Conservation (phyloP, 2,329 filamentous ascomycete species). For the Aspergillus transmontanensis region DNA sequence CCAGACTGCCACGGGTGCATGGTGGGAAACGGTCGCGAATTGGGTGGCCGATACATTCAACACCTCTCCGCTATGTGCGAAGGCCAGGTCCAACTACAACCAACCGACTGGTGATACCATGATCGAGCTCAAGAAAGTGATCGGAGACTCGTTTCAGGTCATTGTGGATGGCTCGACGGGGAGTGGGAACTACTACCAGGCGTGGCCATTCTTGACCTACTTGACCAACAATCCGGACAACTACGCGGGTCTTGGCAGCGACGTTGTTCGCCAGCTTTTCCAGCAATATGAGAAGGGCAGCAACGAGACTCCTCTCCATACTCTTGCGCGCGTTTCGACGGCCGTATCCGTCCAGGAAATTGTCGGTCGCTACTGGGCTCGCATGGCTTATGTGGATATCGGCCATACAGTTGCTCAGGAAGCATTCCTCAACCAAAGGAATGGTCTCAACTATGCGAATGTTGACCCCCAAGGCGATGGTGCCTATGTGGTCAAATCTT, state of each 20-base stretch:
- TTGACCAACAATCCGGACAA: constrained; percentile 16
- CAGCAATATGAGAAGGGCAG: constrained; percentile 10
- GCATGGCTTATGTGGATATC: constrained; percentile 17
- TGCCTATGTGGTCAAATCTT: constrained; percentile 8
- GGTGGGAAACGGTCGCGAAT: constrained; percentile 16
- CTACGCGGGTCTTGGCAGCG: constrained; percentile 7
- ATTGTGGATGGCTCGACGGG: constrained; percentile 12
- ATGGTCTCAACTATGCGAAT: constrained; percentile 7
- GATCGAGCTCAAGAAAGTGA: constrained; percentile 14
- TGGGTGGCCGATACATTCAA: constrained; percentile 15
- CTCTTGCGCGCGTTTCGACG: constrained; percentile 3
- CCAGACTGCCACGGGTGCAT: constrained; percentile 10
- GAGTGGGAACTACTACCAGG: constrained; percentile 13
- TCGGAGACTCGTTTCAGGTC: constrained; percentile 14
- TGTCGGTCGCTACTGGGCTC: constrained; percentile 15
- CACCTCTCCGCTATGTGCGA: constrained; percentile 9
- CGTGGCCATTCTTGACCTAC: constrained; percentile 16
- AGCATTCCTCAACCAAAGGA: constrained; percentile 10
- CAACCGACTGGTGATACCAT: constrained; percentile 2
- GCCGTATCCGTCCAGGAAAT: neutral
- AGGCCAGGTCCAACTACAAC: constrained; percentile 2
- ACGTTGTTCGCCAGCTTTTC: constrained; percentile 7
- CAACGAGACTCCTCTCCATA: constrained; percentile 19
- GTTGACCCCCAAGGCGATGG: neutral
- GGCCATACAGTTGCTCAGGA: constrained; percentile 7